phyloP scores from a whole-genome alignment of 108 stramenopile genomes.

The Discostella stelligeroides region DNA sequence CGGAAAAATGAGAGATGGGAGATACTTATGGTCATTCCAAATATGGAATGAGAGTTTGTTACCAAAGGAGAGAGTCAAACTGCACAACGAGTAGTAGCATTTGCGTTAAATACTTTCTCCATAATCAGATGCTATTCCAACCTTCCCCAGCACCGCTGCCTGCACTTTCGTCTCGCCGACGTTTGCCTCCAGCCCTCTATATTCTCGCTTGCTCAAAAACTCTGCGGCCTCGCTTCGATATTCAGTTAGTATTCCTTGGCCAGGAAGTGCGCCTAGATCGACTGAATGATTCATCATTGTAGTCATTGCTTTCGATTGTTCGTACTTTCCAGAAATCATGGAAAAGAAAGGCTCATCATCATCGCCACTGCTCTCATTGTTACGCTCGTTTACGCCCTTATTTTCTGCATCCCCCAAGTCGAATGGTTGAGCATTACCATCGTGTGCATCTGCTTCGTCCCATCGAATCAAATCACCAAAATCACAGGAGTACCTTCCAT shows the following conservation, averaged over 20 bases:
- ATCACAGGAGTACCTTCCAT: conserved; percentile 74
- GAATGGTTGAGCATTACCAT: not conserved
- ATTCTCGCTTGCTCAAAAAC: conserved; percentile 81
- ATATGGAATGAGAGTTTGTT: conserved; percentile 53
- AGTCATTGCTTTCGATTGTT: conserved; percentile 31
- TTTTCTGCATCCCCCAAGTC: not conserved
- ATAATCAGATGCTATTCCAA: conserved; percentile 86
- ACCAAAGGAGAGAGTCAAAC: conserved; percentile 9
- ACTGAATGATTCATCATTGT: conserved; percentile 11
- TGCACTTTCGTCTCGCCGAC: conserved; percentile 71
- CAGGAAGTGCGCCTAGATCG: conserved; percentile 61
- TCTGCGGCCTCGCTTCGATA: conserved; percentile 84
- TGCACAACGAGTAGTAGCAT: not conserved
- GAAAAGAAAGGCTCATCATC: conserved; percentile 88
- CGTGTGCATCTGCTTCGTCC: conserved; percentile 36
- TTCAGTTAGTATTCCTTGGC: conserved; percentile 71
- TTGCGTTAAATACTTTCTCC: conserved; percentile 24
- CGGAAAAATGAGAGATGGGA: conserved; percentile 49
- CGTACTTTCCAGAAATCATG: conserved; percentile 76
- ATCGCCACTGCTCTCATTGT: conserved; percentile 16
- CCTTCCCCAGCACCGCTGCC: conserved; percentile 71
- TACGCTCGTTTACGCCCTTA: conserved; percentile 10
- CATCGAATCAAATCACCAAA: conserved; percentile 73
- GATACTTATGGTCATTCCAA: conserved; percentile 54
- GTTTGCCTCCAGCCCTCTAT: conserved; percentile 78